Percentiles rank a stretch among this genome's conserved stretches.
Evolutionary conservation across 139 green algal species (phyloP).

Genomic region (Desmodesmus armatus): DNA sequence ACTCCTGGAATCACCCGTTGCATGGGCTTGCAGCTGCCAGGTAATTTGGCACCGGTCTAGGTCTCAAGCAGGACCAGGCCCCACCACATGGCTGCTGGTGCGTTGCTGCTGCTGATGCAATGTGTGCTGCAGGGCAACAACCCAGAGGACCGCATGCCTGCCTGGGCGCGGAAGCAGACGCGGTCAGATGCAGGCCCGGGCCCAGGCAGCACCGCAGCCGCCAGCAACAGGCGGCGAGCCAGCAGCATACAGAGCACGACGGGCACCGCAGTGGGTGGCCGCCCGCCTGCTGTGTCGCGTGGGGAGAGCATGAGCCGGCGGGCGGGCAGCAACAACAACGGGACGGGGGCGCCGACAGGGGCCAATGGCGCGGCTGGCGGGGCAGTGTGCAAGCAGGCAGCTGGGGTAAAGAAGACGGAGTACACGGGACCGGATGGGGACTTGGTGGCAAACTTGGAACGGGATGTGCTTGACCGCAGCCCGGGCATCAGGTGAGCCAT

Average conservation of each 20-base stretch:
- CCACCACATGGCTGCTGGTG: background rate
- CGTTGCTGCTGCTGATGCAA: background rate
- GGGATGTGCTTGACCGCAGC: conserved; percentile 84
- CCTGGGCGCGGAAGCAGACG: conserved; percentile 30
- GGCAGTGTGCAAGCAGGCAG: conserved; percentile 11
- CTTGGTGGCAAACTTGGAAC: conserved; percentile 76
- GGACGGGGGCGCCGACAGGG: too few species aligned
- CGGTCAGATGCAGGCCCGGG: background rate
- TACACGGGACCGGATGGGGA: conserved; percentile 83
- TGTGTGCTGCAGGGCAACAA: background rate
- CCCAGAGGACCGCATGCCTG: conserved; percentile 44
- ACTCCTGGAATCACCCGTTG: too few species aligned
- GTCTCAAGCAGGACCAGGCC: too few species aligned
- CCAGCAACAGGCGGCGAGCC: conserved; percentile 15
- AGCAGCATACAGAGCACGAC: too few species aligned
- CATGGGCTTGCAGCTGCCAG: too few species aligned
- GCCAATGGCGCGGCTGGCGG: conserved; percentile 19
- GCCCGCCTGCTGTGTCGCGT: too few species aligned
- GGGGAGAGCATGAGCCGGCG: conserved; percentile 30
- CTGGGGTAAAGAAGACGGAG: conserved; percentile 47
- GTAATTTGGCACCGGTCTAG: too few species aligned
- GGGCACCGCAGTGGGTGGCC: too few species aligned
- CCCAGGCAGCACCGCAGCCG: background rate
- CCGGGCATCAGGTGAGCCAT: conserved; percentile 69
- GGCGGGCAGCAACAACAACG: conserved; percentile 15